These are phyloP conservation scores for Melaleuca alternifolia DNA, from an alignment of 345 rosid genomes.

Conservation along the genomic window DNA sequence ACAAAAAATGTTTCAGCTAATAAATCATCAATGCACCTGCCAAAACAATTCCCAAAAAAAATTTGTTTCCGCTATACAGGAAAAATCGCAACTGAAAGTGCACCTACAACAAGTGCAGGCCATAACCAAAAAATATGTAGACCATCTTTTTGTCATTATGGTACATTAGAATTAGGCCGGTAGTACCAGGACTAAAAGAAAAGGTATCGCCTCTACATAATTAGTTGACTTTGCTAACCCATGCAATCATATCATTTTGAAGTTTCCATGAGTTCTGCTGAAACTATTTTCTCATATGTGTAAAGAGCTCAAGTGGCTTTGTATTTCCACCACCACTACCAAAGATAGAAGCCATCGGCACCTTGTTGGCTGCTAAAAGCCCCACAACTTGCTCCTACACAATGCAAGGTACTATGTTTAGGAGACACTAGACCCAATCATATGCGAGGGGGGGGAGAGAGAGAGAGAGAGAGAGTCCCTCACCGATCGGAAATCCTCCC, in stretches of 20 bases:
- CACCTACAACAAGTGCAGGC: not conserved
- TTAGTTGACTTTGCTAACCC: not conserved
- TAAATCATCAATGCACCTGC: not conserved
- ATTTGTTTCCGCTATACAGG: not conserved
- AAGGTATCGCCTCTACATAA: not conserved
- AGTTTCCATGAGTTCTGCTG: not conserved
- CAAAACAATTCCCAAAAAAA: not conserved
- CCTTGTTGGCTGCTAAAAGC: slow-evolving; percentile 49
- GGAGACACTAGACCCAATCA: not conserved
- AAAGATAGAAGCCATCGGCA: slow-evolving; percentile 52
- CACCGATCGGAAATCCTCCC: not conserved
- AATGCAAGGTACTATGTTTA: not conserved
- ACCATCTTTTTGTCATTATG: not conserved
- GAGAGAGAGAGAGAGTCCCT: not conserved
- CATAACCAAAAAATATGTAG: not conserved
- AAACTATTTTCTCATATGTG: slow-evolving; percentile 70
- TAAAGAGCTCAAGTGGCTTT: slow-evolving; percentile 52
- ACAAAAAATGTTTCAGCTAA: not conserved
- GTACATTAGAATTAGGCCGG: not conserved
- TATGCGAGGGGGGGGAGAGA: no score
- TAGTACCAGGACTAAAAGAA: not conserved
- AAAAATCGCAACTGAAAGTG: not conserved
- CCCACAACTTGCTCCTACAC: slow-evolving; percentile 56
- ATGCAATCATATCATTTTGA: not conserved
- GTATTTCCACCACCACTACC: slow-evolving; percentile 27